Evolutionary conservation across 352 stramenopile genomes (phyloP), one percentile per base, ranked within the genome.

Genomic region (Phytophthora citricola): DNA sequence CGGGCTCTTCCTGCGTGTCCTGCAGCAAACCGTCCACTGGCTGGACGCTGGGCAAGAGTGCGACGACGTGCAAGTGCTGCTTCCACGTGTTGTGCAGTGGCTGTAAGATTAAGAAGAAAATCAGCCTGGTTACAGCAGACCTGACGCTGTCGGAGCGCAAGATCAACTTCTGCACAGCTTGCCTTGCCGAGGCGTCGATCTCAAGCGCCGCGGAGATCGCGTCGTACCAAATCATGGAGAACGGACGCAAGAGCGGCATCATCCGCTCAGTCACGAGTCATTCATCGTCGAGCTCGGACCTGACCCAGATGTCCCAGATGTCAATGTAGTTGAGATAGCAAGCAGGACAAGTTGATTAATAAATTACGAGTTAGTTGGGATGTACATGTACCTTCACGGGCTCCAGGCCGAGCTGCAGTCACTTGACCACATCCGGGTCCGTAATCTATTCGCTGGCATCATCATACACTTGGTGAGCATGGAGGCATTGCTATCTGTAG

Each of bases 21-120:
- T 79, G 71, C 26, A 26, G 40, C 11, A 69, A 51, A 24, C 29
- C 66, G 2, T 71, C 61, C 0, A 73, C 56, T 40, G 63, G 68
- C 0, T 74, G 66, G 66, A 74, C 65, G 11, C 64, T 78, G n/a
- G 65, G 65, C 24, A 75, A 75, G 51, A 68, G 58, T 47, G 55
- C 40, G 10, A 63, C 31, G 10, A 75, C 70, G 2, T 78, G 70
- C 56, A 73, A 72, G 38, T 78, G 65, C 55, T 78, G 70, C 51
- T 78, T 78, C 41, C 70, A 48, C 51, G 65, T 62, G 29, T 47
- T 78, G 31, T 78, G 70, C 51, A 69, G 60, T 17, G 55, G 59
- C 22, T 78, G 70, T 52, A 71, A 72, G 65, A 78, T 78, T 44
- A 78, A 78, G 70, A 74, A 74, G 51, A 78, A 72, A 50, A 78